Evolutionary conservation across 1,139 yeast species (phyloP).

Genomic region (Protomyces pachydermus): DNA sequence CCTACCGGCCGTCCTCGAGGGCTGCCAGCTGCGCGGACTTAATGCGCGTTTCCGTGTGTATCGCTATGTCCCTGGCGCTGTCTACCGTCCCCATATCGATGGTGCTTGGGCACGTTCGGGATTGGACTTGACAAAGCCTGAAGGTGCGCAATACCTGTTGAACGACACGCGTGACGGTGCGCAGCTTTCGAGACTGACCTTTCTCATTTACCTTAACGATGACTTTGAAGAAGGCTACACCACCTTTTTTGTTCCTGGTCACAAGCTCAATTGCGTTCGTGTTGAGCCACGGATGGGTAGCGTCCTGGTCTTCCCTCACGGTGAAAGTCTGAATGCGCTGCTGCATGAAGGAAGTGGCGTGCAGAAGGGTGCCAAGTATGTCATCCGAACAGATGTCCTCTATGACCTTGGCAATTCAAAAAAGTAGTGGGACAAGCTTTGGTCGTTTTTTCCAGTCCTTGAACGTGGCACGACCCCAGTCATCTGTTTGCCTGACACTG

Average conservation of each 20-base stretch:
- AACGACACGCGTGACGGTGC: slow-evolving; percentile 19
- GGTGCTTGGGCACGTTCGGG: slow-evolving; percentile 27
- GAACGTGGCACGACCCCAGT: slow-evolving; percentile 15
- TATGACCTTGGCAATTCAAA: slow-evolving; percentile 8
- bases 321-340: slow-evolving; percentile 15
- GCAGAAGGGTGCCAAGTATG: slow-evolving; percentile 22
- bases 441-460: slow-evolving; percentile 23
- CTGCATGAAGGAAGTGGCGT: slow-evolving; percentile 25
- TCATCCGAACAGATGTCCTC: slow-evolving; percentile 21
- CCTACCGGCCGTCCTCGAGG: slow-evolving; percentile 15
- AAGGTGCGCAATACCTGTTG: slow-evolving; percentile 10
- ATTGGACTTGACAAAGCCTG: slow-evolving; percentile 13
- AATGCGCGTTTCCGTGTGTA: slow-evolving; percentile 24
- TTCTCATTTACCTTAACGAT: slow-evolving; percentile 22
- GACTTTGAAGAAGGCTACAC: slow-evolving; percentile 23
- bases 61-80: slow-evolving; percentile 25
- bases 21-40: slow-evolving; percentile 17
- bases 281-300: slow-evolving; percentile 24
- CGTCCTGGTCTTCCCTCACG: slow-evolving; percentile 26
- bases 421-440: slow-evolving; percentile 15
- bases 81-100: slow-evolving; percentile 23
- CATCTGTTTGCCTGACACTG: slow-evolving; percentile 20
- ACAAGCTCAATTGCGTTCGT: slow-evolving; percentile 4
- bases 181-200: slow-evolving; percentile 16
- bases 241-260: slow-evolving; percentile 18